Evolutionary conservation across 164 flowering plant genomes (phyloP), one percentile per base, ranked within the genome.

Genomic region (Saururus chinensis): DNA sequence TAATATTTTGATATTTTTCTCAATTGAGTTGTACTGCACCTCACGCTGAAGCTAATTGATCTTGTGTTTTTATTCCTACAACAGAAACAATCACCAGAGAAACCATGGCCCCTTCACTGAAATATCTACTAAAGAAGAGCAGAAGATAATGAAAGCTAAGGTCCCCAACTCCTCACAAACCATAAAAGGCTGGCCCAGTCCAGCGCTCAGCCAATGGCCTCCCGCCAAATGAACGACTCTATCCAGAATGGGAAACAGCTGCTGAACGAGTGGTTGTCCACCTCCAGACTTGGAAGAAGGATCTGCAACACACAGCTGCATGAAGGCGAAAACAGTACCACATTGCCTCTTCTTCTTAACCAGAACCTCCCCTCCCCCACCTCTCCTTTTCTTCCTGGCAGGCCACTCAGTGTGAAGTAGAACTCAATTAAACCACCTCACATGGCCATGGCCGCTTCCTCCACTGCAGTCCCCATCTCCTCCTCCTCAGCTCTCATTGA

Each of bases 401-500:
- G 11, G 17, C 4, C 49, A 12, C 45, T 12, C 26, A 11, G 26
- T 21, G 12, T 23, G 20, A 7, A n/a, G 20, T 17, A 14, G 19
- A 45, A 22, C 42, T 9, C 30, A 24, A 25, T 8, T 22, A 17
- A 3, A 54, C 14, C 21, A 14, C 41, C 17, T 54, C 35, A 60
- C 52, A 58, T 63, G 67, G 70, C 57, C 54, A 61, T 67, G 70
- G 70, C 70, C n/a, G 64, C 76, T 20, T 74, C 87, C 63, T 80
- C 88, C 58, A 49, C 80, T 57, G 49, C 83, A 19, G 75, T 82
- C 19, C 61, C 88, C 0, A 40, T 83, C 51, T 71, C 89, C 19
- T 76, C 87, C 57, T 75, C 91, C 0, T 71, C 92, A 21, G 59
- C 85, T 53, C 64, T 84, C 53, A 55, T 75, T 4, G 88, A 91